Evolutionary conservation across 441 rosid species (phyloP), one percentile per base, ranked within the genome.

Genomic region (Lepidium campestre): DNA sequence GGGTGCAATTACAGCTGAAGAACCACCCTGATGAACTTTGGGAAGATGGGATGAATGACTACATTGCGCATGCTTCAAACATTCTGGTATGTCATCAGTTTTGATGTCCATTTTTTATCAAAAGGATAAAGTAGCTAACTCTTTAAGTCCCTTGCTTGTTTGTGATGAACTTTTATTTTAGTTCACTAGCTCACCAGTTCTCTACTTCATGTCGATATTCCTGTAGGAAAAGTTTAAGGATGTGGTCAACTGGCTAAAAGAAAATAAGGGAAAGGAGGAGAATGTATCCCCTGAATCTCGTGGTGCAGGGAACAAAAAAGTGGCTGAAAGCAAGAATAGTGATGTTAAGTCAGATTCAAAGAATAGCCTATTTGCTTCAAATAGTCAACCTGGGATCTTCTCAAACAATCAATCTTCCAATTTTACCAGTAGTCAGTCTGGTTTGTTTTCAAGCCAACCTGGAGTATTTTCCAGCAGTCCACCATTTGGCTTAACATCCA

Each of bases 11-110:
- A 42, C 96, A 93, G 80, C 77, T 93, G 63, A 93, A 86, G 85
- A 82, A 89, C 75, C 96, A 89, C 60, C 96, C 97, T 36, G 92
- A 93, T 81, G 99, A 91, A 83, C 93, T 93, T 62, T 91, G 99
- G 97, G 93, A 91, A 75, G 96, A 90, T 81, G 99, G 96, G 34
- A 75, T 85, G 74, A 78, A 61, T 36, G 96, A 89, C 71, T 93
- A 93, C 78, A 77, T 85, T 67, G 79, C 77, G 0, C 95, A 90
- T 84, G 81, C 96, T 31, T 87, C 96, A 40, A 71, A 79, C 55
- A 85, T 89, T 58, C 76, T 80, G 95, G 97, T 93, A 84, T 53
- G 13, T 60, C 62, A 12, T 35, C 10, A 9, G 62, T 44, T 53
- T 34, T 1, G 3, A 2, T 68, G 48, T 46, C 31, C 8, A 11